Evolutionary conservation across 495 filamentous ascomycete genomes (phyloP), one percentile per base, ranked within the genome.

Genomic region (Entonaema liquescens): DNA sequence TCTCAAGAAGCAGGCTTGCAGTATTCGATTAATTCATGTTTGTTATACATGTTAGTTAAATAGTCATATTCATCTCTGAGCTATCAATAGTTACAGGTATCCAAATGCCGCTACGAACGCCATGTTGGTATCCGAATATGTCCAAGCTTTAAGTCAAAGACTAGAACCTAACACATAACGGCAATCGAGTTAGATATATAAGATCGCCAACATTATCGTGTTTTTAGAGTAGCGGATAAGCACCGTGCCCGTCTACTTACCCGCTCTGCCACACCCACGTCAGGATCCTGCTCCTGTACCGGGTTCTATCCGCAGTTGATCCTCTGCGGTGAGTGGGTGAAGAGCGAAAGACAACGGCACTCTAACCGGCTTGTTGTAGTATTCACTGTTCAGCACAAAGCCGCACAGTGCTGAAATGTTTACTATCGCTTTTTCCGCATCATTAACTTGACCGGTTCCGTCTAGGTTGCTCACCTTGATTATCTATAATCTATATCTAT

Each of bases 161-260:
- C n/a, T n/a, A n/a, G n/a, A n/a, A n/a, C n/a, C n/a, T n/a, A n/a
- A 47, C 17, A 9, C 3, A 23, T 11, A 47, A 21, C 19, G 12
- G 17, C 42, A 12, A 47, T 47, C 4, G 49, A n/a, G 13, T 8
- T 29, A 28, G 5, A 17, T n/a, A 52, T 62, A 70, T 31, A 59
- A 63, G 59, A 72, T 72, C 54, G 49, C 33, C 63, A 59, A 64
- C 47, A 38, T 52, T 72, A 63, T 54, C 62, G 31, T 29, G 50
- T 33, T 54, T 52, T 29, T 67, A 25, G 29, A 29, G 31, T 26
- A 28, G 57, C 58, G 62, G 56, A 58, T 58, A n/a, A 35, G 52
- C 50, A 67, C 64, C 59, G 38, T 57, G 29, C 25, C 49, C 49
- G 25, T 53, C 26, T 13, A 42, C 17, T 42, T 42, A 42, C 21